Conservation (phyloP, 169 alveolate genomes). For the Plasmodium knowlesi region DNA sequence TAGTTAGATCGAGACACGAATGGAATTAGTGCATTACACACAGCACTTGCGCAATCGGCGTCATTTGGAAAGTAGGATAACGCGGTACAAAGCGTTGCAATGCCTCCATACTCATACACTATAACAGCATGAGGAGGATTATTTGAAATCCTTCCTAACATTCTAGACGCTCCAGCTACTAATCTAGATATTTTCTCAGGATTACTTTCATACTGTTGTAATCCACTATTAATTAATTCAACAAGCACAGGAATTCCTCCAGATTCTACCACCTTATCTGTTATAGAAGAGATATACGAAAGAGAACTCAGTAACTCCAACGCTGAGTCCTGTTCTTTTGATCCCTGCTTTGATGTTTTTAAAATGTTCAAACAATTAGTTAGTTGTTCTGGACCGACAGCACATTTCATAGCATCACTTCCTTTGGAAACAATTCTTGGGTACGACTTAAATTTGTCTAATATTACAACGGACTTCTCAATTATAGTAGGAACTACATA, state of each 20-base stretch:
- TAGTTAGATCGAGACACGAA: slow-evolving; percentile 82
- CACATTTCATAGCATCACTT: slow-evolving; percentile 89
- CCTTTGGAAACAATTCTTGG: slow-evolving; percentile 86
- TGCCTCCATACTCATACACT: slow-evolving; percentile 89
- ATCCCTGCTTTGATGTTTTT: slow-evolving; percentile 87
- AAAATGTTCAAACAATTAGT: slow-evolving; percentile 88
- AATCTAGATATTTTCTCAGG: slow-evolving; percentile 86
- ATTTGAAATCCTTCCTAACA: slow-evolving; percentile 89
- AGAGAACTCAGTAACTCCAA: slow-evolving; percentile 90
- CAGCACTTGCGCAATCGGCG: slow-evolving; percentile 87
- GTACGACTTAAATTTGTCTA: slow-evolving; percentile 82
- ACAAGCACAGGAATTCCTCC: slow-evolving; percentile 91
- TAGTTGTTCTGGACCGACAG: slow-evolving; percentile 90
- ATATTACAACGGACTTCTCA: slow-evolving; percentile 72
- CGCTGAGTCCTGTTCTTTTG: slow-evolving; percentile 91
- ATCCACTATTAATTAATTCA: slow-evolving; percentile 89
- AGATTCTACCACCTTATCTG: slow-evolving; percentile 91
- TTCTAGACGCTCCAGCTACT: slow-evolving; percentile 90
- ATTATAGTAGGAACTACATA: slow-evolving; percentile 64
- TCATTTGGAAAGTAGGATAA: slow-evolving; percentile 87
- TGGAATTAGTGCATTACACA: slow-evolving; percentile 89
- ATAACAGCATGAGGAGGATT: slow-evolving; percentile 89
- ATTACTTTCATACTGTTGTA: slow-evolving; percentile 85
- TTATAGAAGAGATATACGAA: slow-evolving; percentile 91
- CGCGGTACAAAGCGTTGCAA: slow-evolving; percentile 90